These are phyloP conservation scores for Fusarium austroafricanum DNA, from an alignment of 2,329 filamentous ascomycete genomes.

Conservation along the genomic window DNA sequence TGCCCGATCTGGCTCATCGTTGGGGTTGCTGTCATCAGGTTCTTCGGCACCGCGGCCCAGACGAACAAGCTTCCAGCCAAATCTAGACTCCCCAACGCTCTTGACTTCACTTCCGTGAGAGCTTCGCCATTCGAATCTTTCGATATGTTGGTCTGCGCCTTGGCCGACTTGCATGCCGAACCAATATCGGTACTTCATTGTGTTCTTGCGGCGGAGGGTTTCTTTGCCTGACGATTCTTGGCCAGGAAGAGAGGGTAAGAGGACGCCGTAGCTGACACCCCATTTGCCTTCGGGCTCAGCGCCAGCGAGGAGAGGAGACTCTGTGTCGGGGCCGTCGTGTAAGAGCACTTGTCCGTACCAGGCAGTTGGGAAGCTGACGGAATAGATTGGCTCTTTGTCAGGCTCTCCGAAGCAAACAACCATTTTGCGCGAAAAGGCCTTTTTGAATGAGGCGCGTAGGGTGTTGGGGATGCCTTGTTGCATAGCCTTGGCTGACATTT, in stretches of 20 bases:
- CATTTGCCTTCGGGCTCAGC: background rate
- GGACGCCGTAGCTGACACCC: slow-evolving; percentile 10
- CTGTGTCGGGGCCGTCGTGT: background rate
- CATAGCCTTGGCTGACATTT: background rate
- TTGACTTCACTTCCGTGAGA: slow-evolving; percentile 18
- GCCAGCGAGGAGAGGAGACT: background rate
- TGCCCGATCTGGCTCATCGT: background rate
- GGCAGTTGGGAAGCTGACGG: background rate
- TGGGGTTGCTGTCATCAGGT: background rate
- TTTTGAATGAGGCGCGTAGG: slow-evolving; percentile 17
- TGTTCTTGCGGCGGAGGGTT: slow-evolving; percentile 2
- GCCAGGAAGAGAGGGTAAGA: slow-evolving; percentile 3
- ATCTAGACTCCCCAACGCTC: slow-evolving; percentile 16
- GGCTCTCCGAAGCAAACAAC: slow-evolving; percentile 15
- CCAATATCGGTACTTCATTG: slow-evolving; percentile 1
- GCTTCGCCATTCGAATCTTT: slow-evolving; percentile 26
- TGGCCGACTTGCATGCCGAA: slow-evolving; percentile 17
- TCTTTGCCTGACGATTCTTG: background rate
- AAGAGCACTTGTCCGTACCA: slow-evolving; percentile 22
- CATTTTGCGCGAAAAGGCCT: slow-evolving; percentile 9
- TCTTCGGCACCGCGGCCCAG: slow-evolving; percentile 3
- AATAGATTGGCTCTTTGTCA: background rate
- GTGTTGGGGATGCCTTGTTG: background rate
- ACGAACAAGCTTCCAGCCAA: slow-evolving; percentile 36
- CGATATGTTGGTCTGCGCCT: background rate